These are phyloP conservation scores for Elongisporangium prolatum DNA, from an alignment of 352 stramenopile species.

Conservation along the genomic window DNA sequence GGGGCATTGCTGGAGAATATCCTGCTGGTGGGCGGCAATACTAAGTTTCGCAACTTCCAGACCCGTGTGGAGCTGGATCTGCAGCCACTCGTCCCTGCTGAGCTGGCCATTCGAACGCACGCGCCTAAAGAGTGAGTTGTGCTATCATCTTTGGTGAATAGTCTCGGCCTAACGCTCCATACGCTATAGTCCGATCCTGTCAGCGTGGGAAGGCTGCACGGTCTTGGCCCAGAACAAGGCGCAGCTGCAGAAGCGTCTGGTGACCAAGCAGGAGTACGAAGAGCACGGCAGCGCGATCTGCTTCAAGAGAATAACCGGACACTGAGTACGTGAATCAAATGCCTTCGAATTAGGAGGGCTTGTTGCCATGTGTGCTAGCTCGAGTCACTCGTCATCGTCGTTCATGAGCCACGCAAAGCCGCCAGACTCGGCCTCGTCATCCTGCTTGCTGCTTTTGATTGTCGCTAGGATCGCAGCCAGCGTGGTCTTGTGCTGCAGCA, in stretches of 20 bases:
- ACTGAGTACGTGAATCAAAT: conserved; percentile 1
- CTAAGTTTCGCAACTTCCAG: conserved; percentile 82
- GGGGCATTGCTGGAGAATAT: conserved; percentile 84
- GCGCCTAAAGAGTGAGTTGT: conserved; percentile 53
- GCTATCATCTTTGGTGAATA: too few relatives aligned
- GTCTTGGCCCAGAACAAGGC: conserved; percentile 25
- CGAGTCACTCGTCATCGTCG: conserved; percentile 8
- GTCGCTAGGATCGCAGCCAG: conserved; percentile 15
- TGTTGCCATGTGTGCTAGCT: not conserved
- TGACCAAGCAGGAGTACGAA: conserved; percentile 72
- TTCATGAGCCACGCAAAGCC: not conserved
- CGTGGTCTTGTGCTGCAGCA: conserved; percentile 27
- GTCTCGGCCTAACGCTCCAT: too few relatives aligned
- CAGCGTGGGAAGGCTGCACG: conserved; percentile 54
- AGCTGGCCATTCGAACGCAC: conserved; percentile 43
- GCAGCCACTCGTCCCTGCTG: conserved; percentile 41
- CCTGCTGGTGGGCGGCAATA: conserved; percentile 83
- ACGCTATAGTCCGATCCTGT: conserved; percentile 42
- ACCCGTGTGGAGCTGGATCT: conserved; percentile 65
- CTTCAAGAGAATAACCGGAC: conserved; percentile 18
- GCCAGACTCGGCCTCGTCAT: conserved; percentile 6
- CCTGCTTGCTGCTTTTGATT: conserved; percentile 9
- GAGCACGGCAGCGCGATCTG: conserved; percentile 77
- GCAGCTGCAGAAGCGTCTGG: conserved; percentile 21
- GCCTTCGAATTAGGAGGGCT: not conserved